Evolutionary conservation across 78 protist genomes (phyloP).

Genomic region (Reticulomyxa filosa): DNA sequence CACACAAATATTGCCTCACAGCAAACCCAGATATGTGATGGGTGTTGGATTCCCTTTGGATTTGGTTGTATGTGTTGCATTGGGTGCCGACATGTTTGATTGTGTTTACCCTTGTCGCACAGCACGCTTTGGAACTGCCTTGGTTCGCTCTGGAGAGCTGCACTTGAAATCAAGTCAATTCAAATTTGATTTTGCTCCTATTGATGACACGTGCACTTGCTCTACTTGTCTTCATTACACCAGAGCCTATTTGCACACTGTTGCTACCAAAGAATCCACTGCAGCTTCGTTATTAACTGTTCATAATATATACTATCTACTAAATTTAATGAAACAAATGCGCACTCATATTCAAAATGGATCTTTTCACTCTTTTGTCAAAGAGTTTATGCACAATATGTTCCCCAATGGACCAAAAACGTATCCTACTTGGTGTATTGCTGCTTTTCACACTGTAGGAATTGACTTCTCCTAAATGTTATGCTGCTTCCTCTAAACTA

Average conservation of each 20-base stretch:
- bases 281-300: not conserved
- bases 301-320: conserved; percentile 1
- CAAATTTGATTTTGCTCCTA: conserved; percentile 3
- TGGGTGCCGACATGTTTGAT: conserved; percentile 94
- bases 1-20: not conserved
- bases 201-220: not conserved
- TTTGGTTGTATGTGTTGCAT: conserved; percentile 67
- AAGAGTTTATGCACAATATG: not conserved
- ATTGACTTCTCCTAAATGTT: too few species aligned
- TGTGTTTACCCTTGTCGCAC: conserved; percentile 80
- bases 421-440: too few species aligned
- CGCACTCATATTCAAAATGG: not conserved
- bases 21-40: conserved; percentile 52
- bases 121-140: conserved; percentile 27
- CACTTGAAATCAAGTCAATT: not conserved
- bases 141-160: not conserved
- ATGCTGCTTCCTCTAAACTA: too few species aligned
- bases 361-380: not conserved
- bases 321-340: not conserved
- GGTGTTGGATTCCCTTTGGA: conserved; percentile 91
- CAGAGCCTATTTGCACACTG: not conserved
- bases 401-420: too few species aligned
- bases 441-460: too few species aligned
- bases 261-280: not conserved
- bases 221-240: not conserved